These are phyloP conservation scores for Vitis cinerea DNA, from an alignment of 164 flowering plant species.

Conservation along the genomic window DNA sequence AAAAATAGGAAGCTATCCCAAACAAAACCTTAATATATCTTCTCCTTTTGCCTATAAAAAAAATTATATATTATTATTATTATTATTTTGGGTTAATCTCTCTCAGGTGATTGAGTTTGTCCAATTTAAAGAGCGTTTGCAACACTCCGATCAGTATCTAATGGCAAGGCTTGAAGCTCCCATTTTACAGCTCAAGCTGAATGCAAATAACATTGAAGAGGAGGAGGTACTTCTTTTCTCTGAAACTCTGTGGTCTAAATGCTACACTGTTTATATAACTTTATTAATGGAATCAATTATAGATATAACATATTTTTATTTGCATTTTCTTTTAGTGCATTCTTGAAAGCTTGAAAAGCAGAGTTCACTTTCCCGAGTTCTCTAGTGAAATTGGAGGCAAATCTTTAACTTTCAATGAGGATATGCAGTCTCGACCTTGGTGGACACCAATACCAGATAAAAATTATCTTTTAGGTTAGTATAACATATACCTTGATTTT, in stretches of 20 bases:
- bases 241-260: background rate
- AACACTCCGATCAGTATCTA: conserved; percentile 72
- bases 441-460: conserved; percentile 82
- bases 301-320: background rate
- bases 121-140: conserved; percentile 75
- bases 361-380: conserved; percentile 58
- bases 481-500: conserved; percentile 7
- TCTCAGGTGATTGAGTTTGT: conserved; percentile 90
- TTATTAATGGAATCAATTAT: background rate
- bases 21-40: too few relatives aligned
- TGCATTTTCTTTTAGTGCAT: conserved; percentile 37
- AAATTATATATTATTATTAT: background rate
- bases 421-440: conserved; percentile 83
- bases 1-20: too few relatives aligned
- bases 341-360: conserved; percentile 55
- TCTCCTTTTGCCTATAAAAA: background rate
- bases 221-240: conserved; percentile 53
- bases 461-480: conserved; percentile 83
- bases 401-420: conserved; percentile 87
- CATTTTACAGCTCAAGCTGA: conserved; percentile 75
- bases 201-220: conserved; percentile 67
- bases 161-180: conserved; percentile 66
- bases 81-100: conserved; percentile 3
- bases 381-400: conserved; percentile 56
- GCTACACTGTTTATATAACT: background rate